Evolutionary conservation across 148 eudicot species (phyloP).

Genomic region (Rhododendron ferrugineum): DNA sequence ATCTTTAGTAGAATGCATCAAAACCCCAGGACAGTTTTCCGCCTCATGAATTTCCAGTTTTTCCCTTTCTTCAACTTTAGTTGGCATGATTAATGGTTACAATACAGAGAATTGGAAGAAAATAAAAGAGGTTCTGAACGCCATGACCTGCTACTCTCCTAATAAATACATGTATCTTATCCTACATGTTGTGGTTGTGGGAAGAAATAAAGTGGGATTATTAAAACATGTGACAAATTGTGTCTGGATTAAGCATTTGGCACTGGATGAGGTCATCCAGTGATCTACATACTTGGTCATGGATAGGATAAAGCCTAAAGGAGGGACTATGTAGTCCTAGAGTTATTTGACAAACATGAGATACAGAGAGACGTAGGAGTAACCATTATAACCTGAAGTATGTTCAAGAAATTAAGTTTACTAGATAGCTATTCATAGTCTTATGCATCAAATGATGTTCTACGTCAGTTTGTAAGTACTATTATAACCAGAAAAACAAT

Average conservation of each 20-base stretch:
- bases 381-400: neutral
- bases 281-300: neutral
- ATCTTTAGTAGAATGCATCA: neutral
- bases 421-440: neutral
- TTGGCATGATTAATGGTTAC: neutral
- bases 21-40: neutral
- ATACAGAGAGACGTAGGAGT: neutral
- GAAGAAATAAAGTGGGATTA: neutral
- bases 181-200: neutral
- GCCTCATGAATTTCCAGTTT: neutral
- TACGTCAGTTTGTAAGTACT: neutral
- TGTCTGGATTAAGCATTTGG: neutral
- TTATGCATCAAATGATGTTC: neutral
- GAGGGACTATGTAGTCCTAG: neutral
- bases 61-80: neutral
- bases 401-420: neutral
- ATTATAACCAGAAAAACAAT: neutral
- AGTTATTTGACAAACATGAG: neutral
- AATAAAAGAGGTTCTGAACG: neutral
- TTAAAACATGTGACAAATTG: neutral
- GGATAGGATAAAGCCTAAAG: neutral
- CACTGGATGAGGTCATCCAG: neutral
- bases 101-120: neutral
- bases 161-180: neutral
- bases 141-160: slow-evolving; percentile 5